Conservation (phyloP, 768 basidiomycete genomes). For the Rhodotorula diobovata region DNA sequence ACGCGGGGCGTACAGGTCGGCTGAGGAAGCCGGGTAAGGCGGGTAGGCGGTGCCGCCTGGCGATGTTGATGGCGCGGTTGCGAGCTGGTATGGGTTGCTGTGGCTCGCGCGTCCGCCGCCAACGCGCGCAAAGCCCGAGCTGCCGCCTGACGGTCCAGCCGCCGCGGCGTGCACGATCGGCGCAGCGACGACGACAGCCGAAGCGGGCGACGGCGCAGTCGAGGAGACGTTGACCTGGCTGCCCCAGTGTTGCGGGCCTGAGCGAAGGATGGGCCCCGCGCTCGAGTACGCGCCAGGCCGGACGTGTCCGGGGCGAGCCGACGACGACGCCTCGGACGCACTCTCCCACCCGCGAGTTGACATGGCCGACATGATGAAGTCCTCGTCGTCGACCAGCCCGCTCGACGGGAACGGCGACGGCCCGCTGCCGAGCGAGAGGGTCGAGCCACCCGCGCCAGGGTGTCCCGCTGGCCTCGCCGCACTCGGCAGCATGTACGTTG, state of each 20-base stretch:
- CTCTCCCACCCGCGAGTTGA: constrained; percentile 51
- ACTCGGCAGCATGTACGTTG: constrained; percentile 41
- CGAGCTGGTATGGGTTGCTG: constrained; percentile 36
- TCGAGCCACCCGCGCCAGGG: constrained; percentile 47
- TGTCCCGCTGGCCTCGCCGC: constrained; percentile 57
- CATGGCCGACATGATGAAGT: constrained; percentile 94
- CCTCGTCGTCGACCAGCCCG: constrained; percentile 54
- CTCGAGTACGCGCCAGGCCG: constrained; percentile 34
- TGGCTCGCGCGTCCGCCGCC: constrained; percentile 28
- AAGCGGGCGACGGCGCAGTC: not conserved
- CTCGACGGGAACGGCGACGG: constrained; percentile 19
- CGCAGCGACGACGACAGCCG: constrained; percentile 16
- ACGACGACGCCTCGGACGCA: constrained; percentile 12
- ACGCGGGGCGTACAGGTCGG: constrained; percentile 27
- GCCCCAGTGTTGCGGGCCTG: constrained; percentile 33
- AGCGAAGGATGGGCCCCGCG: constrained; percentile 23
- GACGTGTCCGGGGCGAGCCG: constrained; percentile 17
- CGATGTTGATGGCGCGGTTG: not conserved
- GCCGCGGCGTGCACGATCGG: not conserved
- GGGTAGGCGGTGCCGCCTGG: constrained; percentile 20
- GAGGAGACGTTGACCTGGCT: constrained; percentile 5
- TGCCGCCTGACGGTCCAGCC: not conserved
- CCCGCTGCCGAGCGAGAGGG: constrained; percentile 55
- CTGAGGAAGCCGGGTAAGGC: constrained; percentile 29
- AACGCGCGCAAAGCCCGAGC: constrained; percentile 33